A percentile compares a stretch with the other conserved stretches of the same genome.
Conservation (phyloP, 2,329 filamentous ascomycete species). For the Aspergillus glaucus region DNA sequence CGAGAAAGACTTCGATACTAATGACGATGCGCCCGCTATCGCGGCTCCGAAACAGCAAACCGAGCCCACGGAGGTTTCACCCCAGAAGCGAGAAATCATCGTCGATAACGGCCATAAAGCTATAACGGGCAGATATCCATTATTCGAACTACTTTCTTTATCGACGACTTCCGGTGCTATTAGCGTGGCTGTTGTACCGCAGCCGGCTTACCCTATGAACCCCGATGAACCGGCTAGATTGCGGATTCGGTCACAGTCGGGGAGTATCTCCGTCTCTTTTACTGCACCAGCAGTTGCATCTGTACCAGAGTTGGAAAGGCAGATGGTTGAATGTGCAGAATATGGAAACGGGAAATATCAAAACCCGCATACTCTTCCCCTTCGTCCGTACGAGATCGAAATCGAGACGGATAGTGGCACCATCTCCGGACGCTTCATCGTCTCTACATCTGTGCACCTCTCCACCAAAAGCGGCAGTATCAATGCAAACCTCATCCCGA, state of each 20-base stretch:
- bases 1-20: too few species aligned
- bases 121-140: conserved; percentile 24
- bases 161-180: conserved; percentile 26
- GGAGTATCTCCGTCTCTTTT: conserved; percentile 22
- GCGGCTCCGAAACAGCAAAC: background rate
- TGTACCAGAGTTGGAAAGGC: conserved; percentile 1
- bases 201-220: conserved; percentile 21
- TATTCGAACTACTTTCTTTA: conserved; percentile 27
- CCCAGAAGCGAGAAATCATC: conserved; percentile 10
- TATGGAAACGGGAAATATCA: background rate
- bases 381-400: conserved; percentile 21
- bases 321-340: background rate
- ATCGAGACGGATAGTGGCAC: conserved; percentile 23
- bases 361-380: conserved; percentile 5
- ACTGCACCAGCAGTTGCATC: conserved; percentile 1
- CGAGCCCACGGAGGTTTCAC: background rate
- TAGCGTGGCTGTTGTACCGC: conserved; percentile 23
- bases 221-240: conserved; percentile 23
- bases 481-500: conserved; percentile 45
- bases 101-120: conserved; percentile 11
- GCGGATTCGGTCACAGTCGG: conserved; percentile 17
- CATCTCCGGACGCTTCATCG: conserved; percentile 39
- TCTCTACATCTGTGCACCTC: conserved; percentile 43
- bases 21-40: background rate
- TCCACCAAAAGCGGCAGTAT: conserved; percentile 44